A percentile compares a stretch with the other conserved stretches of the same genome.
Evolutionary conservation across 108 stramenopile species (phyloP).

Genomic region (Cyclotella sp.): DNA sequence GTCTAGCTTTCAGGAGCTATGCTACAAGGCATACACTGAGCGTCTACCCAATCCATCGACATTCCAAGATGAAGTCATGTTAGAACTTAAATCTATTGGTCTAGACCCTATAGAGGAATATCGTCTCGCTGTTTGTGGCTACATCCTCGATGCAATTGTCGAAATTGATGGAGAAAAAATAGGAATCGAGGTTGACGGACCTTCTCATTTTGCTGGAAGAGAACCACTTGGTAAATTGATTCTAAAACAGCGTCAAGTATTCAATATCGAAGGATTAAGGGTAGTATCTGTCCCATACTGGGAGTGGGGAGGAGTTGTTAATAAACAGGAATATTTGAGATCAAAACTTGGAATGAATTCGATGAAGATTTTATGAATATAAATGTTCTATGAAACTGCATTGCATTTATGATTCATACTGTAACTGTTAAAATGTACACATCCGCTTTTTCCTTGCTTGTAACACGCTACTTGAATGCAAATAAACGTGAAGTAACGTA

Average conservation of each 20-base stretch:
- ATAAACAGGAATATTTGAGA: conserved; percentile 9
- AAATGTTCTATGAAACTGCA: too few species aligned
- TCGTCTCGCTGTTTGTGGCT: neutral
- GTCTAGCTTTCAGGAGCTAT: neutral
- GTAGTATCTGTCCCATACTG: conserved; percentile 11
- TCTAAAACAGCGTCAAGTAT: conserved; percentile 13
- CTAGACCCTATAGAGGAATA: conserved; percentile 6
- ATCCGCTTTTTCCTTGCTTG: too few species aligned
- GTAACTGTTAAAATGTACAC: too few species aligned
- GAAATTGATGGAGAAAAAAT: conserved; percentile 17
- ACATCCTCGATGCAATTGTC: conserved; percentile 14
- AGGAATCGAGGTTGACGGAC: conserved; percentile 42
- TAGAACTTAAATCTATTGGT: conserved; percentile 13
- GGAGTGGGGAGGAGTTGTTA: conserved; percentile 12
- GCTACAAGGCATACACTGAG: conserved; percentile 4
- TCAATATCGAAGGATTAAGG: neutral
- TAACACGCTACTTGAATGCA: too few species aligned
- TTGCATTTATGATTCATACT: too few species aligned
- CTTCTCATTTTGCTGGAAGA: conserved; percentile 20
- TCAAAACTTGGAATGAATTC: neutral
- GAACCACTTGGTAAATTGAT: neutral
- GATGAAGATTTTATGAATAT: too few species aligned
- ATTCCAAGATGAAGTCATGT: conserved; percentile 18
- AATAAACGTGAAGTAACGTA: too few species aligned
- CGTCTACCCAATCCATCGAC: neutral